These are phyloP conservation scores for Suillus subluteus DNA, from an alignment of 768 basidiomycete genomes.

Conservation along the genomic window DNA sequence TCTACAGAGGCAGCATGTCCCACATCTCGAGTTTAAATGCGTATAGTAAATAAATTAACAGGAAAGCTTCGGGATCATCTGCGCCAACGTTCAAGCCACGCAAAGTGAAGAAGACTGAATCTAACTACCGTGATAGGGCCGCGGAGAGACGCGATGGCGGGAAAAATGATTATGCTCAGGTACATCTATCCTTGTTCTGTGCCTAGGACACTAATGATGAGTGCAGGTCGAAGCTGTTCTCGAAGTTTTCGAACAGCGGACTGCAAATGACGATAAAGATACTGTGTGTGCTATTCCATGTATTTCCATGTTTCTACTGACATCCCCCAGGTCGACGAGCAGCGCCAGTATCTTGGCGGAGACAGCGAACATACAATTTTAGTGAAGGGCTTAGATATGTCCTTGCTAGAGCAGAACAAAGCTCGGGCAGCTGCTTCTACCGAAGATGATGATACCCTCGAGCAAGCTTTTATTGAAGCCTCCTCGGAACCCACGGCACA, in stretches of 20 bases:
- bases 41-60: conserved; percentile 19
- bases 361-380: conserved; percentile 85
- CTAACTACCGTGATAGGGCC: conserved; percentile 75
- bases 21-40: conserved; percentile 7
- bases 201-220: conserved; percentile 2
- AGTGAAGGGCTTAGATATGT: conserved; percentile 88
- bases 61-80: conserved; percentile 52
- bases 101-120: conserved; percentile 66
- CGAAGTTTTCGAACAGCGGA: conserved; percentile 77
- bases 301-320: not conserved
- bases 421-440: conserved; percentile 59
- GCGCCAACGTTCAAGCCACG: conserved; percentile 81
- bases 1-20: conserved; percentile 2
- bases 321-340: conserved; percentile 62
- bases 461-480: conserved; percentile 66
- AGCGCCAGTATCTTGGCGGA: conserved; percentile 80
- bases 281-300: conserved; percentile 47
- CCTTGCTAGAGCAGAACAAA: conserved; percentile 83
- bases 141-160: conserved; percentile 69
- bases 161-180: conserved; percentile 76
- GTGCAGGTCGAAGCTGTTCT: conserved; percentile 75
- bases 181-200: conserved; percentile 29
- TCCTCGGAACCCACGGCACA: conserved; percentile 29
- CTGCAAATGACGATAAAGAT: conserved; percentile 59
- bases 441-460: conserved; percentile 81